Percentiles rank a stretch among this genome's conserved stretches.
These are phyloP conservation scores for Populus tomentosa DNA, from an alignment of 441 rosid genomes.

Conservation along the genomic window DNA sequence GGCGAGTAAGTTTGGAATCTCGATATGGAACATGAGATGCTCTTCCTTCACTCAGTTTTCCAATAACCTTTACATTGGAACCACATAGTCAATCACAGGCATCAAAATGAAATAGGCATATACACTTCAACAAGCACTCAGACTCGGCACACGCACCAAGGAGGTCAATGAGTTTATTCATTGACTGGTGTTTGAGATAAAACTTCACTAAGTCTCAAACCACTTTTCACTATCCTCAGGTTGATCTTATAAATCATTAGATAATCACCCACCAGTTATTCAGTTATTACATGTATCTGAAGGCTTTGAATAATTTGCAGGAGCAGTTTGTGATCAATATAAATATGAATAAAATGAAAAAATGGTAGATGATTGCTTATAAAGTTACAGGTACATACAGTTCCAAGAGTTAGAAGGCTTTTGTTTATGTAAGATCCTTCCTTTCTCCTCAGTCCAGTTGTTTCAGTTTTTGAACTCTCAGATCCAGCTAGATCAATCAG, in stretches of 20 bases:
- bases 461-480: constrained; percentile 99
- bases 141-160: neutral
- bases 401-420: constrained; percentile 99
- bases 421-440: constrained; percentile 99
- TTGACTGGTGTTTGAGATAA: neutral
- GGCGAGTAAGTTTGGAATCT: constrained; percentile 98
- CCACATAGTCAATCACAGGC: constrained; percentile 12
- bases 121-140: neutral
- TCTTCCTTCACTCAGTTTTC: constrained; percentile 97
- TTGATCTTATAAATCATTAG: neutral
- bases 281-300: neutral
- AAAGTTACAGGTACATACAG: constrained; percentile 49
- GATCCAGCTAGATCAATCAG: constrained; percentile 99
- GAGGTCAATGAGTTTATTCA: neutral
- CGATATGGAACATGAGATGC: constrained; percentile 99
- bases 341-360: constrained; percentile 2
- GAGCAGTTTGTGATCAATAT: neutral
- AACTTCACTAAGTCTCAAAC: neutral
- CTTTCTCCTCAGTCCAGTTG: constrained; percentile 95
- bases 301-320: neutral
- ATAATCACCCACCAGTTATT: neutral
- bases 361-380: neutral
- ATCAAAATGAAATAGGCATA: neutral
- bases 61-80: constrained; percentile 71
- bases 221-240: neutral